Conservation (phyloP, 805 yeast species). For the Jamesozyma hellenica region DNA sequence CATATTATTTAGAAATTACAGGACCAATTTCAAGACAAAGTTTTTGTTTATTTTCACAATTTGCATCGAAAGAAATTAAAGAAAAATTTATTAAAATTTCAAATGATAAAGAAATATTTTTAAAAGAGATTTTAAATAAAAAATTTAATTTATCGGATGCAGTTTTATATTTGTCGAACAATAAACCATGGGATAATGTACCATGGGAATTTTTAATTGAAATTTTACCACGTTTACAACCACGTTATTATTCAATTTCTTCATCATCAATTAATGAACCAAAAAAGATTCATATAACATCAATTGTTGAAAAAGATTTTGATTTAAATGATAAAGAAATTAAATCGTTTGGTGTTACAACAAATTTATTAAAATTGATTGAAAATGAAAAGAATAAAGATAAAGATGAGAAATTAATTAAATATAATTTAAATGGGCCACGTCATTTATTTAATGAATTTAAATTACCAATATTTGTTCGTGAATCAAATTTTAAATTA, state of each 20-base stretch:
- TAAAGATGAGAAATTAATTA: conserved; percentile 28
- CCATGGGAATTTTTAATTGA: conserved; percentile 84
- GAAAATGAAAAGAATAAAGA: conserved; percentile 46
- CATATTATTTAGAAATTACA: conserved; percentile 81
- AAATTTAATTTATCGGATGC: conserved; percentile 71
- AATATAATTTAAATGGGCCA: conserved; percentile 79
- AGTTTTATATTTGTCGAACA: conserved; percentile 49
- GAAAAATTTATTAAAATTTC: conserved; percentile 39
- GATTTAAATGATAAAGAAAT: too few relatives aligned
- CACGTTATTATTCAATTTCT: conserved; percentile 93
- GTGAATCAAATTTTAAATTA: conserved; percentile 89
- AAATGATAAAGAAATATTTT: conserved; percentile 59
- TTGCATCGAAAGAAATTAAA: conserved; percentile 62
- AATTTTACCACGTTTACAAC: conserved; percentile 69
- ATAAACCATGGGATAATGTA: conserved; percentile 58
- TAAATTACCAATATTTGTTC: conserved; percentile 81
- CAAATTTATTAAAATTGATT: conserved; percentile 73
- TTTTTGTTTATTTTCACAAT: conserved; percentile 59
- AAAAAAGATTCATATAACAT: conserved; percentile 70
- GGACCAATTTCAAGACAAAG: conserved; percentile 92
- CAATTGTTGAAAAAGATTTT: conserved; percentile 75
- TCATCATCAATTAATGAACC: conserved; percentile 77
- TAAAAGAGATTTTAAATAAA: conserved; percentile 48
- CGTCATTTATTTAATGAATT: conserved; percentile 38
- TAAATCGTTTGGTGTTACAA: conserved; percentile 72